These are phyloP conservation scores for Nidularia pulvinata DNA, from an alignment of 768 basidiomycete genomes.

Conservation along the genomic window DNA sequence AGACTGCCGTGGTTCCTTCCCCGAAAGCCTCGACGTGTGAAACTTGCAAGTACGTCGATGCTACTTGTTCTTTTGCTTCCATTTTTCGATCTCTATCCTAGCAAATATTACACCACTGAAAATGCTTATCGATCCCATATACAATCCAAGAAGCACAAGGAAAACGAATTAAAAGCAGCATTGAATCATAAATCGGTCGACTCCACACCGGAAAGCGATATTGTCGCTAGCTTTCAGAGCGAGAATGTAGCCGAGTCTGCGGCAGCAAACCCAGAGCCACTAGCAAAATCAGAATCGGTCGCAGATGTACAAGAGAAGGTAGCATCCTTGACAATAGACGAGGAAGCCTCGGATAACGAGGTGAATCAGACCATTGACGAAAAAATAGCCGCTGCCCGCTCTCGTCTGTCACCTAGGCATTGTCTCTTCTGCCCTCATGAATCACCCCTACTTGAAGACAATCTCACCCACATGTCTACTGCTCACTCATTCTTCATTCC, in stretches of 20 bases:
- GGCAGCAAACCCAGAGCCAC: not conserved
- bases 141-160: constrained; percentile 87
- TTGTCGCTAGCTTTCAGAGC: not conserved
- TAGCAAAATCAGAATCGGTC: not conserved
- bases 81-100: constrained; percentile 22
- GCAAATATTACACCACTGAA: constrained; percentile 88
- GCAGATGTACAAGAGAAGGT: not conserved
- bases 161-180: constrained; percentile 57
- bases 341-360: constrained; percentile 41
- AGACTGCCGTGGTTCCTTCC: constrained; percentile 71
- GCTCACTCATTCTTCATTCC: constrained; percentile 96
- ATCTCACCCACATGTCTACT: constrained; percentile 85
- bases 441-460: constrained; percentile 54
- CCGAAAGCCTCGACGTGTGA: constrained; percentile 65
- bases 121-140: constrained; percentile 90
- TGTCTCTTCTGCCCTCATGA: constrained; percentile 86
- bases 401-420: constrained; percentile 55
- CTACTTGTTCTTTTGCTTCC: constrained; percentile 1
- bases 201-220: constrained; percentile 12
- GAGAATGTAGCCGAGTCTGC: not conserved
- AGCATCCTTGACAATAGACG: constrained; percentile 1
- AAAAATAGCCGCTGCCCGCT: constrained; percentile 72
- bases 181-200: not conserved
- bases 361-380: constrained; percentile 63
- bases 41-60: constrained; percentile 73